Conservation (phyloP, 495 filamentous ascomycete species). For the Ramalina intermedia region DNA sequence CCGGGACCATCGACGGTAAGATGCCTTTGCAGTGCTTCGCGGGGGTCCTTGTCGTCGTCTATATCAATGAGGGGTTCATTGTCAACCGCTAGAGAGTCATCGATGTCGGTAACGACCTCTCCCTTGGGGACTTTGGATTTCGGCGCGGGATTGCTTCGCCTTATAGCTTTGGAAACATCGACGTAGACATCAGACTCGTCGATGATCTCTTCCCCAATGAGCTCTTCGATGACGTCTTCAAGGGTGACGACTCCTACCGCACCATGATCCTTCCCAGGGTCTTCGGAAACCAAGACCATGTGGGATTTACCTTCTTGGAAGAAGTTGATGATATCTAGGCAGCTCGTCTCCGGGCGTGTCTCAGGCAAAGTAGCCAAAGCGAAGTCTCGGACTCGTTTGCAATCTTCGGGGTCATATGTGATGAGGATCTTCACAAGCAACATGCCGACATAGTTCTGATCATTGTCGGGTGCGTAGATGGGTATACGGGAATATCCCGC, state of each 20-base stretch:
- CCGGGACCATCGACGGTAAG: constrained; percentile 1
- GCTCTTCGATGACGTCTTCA: constrained; percentile 95
- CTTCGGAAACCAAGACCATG: constrained; percentile 92
- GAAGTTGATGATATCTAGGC: constrained; percentile 96
- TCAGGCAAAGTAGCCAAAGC: constrained; percentile 87
- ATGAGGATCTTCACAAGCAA: constrained; percentile 95
- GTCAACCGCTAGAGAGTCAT: constrained; percentile 12
- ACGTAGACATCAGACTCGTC: constrained; percentile 93
- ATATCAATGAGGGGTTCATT: constrained; percentile 28
- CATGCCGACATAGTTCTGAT: constrained; percentile 88
- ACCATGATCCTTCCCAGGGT: constrained; percentile 74
- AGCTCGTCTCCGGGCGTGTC: constrained; percentile 87
- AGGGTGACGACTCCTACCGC: constrained; percentile 87
- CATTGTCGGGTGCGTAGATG: constrained; percentile 74
- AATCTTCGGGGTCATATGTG: constrained; percentile 94
- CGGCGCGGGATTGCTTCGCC: constrained; percentile 57
- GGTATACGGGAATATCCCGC: constrained; percentile 93
- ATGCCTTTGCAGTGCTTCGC: constrained; percentile 5
- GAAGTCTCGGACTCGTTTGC: constrained; percentile 71
- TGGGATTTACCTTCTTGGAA: constrained; percentile 99
- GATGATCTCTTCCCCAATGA: constrained; percentile 89
- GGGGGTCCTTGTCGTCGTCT: constrained; percentile 15
- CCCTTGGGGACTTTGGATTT: constrained; percentile 45
- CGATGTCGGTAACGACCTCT: constrained; percentile 27
- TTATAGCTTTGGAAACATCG: constrained; percentile 92